These are phyloP conservation scores for Claviceps sp. DNA, from an alignment of 2,329 filamentous ascomycete species.

Conservation along the genomic window DNA sequence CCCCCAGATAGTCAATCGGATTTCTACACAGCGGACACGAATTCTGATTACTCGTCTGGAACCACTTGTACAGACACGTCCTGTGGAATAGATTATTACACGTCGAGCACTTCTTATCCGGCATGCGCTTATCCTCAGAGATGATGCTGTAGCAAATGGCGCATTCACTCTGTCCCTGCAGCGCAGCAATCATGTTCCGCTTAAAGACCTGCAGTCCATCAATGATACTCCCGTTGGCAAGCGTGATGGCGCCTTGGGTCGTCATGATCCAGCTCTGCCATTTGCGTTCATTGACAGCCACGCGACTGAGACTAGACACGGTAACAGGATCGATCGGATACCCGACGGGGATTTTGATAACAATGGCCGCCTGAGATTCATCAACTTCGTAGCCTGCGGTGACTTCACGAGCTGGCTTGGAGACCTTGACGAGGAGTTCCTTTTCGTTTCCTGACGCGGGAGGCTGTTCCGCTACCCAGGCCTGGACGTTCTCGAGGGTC, in stretches of 20 bases:
- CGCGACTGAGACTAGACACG: conserved; percentile 65
- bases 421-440: conserved; percentile 55
- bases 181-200: conserved; percentile 70
- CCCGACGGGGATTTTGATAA: conserved; percentile 64
- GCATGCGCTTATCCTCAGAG: conserved; percentile 73
- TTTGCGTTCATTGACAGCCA: conserved; percentile 79
- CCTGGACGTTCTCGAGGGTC: conserved; percentile 51
- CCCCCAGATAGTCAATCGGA: conserved; percentile 52
- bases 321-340: conserved; percentile 73
- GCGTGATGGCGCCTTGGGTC: conserved; percentile 84
- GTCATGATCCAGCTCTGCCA: conserved; percentile 87
- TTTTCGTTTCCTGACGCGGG: conserved; percentile 35
- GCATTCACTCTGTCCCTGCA: conserved; percentile 90
- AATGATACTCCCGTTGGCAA: conserved; percentile 77
- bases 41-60: conserved; percentile 81
- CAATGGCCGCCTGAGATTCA: conserved; percentile 69
- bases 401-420: conserved; percentile 58
- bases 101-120: conserved; percentile 80
- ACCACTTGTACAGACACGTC: conserved; percentile 90
- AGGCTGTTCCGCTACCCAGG: conserved; percentile 48
- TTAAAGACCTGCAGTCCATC: conserved; percentile 79
- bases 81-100: conserved; percentile 93
- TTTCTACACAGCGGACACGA: conserved; percentile 90
- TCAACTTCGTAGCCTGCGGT: conserved; percentile 79
- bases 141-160: conserved; percentile 96